Evolutionary conservation across 176 grass and related monocot genomes (phyloP), one percentile per base, ranked within the genome.

Genomic region (Lolium rigidum): DNA sequence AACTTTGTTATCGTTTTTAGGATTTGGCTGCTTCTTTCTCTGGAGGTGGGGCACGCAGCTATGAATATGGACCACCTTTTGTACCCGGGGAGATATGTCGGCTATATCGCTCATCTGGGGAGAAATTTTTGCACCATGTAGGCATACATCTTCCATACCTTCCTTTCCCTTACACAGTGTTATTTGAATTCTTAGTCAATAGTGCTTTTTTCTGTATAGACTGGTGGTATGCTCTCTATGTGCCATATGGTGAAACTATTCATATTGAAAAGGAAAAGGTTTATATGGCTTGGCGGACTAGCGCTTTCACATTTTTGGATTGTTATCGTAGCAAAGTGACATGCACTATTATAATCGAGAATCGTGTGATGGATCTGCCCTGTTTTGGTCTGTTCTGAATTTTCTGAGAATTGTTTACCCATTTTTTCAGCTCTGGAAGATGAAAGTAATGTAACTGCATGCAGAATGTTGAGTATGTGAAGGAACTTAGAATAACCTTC

Each of bases 11-110:
- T 72, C 28, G 44, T 64, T 84, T 58, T 54, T 56, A 99, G 97
- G 97, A 96, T 85, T 73, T 99, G 69, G 97, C 97, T 80, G 78
- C 89, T 93, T 91, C 88, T 63, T 99, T 99, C 86, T 99, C 94
- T 85, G 94, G 97, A 77, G 97, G 92, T 59, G 89, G 97, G 26
- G 68, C 76, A 59, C 92, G 85, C 80, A 93, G 84, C 41, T 94
- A 91, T 59, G 97, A 96, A 84, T 89, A 93, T 83, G 97, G 94
- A 59, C 97, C 94, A 77, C 86, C 97, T 85, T 99, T 99, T 88
- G 90, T 99, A 21, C 97, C 97, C 80, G 97, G 97, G 88, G 97
- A 96, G 74, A 94, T 99, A 84, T 99, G 97, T 31, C 90, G 97
- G 38, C 67, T 99, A 48, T 99, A 96, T 90, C 97, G 85, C 87